Base-by-base conservation (phyloP, 1,284 basidiomycete species). In the Thelephora terrestris region DNA sequence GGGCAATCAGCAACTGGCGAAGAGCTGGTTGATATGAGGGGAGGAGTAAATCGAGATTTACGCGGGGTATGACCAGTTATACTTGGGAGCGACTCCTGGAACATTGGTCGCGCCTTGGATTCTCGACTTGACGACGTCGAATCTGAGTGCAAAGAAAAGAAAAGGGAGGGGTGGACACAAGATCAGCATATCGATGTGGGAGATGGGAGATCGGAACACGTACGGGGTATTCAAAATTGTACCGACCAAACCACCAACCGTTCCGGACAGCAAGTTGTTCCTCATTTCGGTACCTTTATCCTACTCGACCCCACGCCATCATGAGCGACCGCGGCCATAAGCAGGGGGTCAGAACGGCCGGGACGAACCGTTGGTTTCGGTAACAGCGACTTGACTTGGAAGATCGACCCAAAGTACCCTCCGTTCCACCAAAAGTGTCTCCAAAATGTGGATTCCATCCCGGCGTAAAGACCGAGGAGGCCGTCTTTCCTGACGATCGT, bases 381-480 rank as follows among this genome's bases (percentile, higher is more conserved):
- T 43, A 99, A 70, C 52, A 92, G 53, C 0, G 73, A 61, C 52
- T 83, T 79, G 50, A 96, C 82, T 66, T 87, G 85, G 73, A 83
- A 85, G 62, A 98, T 98, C 54, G 82, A 84, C 27, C 85, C 93
- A 58, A 95, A 96, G 73, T 92, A 96, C 20, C 92, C 93, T 43
- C 91, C 94, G 61, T 98, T 91, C 86, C 87, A 90, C 76, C 81
- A 88, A 38, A 89, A 58, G 62, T 93, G 86, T 64, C 90, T 85
- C 93, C 93, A 96, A 69, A 96, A 94, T 1, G 93, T 96, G 9
- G 89, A 79, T 65, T 96, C 93, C 86, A 96, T 93, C 29, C 93
- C 93, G 35, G 80, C 79, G 62, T 95, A 97, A 46, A 95, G 72
- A 57, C 91, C 94, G 1, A 95, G 69, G 5, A 87, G 46, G 34